Base-by-base conservation (phyloP, 352 stramenopile species). In the Pythium rishiriense region DNA sequence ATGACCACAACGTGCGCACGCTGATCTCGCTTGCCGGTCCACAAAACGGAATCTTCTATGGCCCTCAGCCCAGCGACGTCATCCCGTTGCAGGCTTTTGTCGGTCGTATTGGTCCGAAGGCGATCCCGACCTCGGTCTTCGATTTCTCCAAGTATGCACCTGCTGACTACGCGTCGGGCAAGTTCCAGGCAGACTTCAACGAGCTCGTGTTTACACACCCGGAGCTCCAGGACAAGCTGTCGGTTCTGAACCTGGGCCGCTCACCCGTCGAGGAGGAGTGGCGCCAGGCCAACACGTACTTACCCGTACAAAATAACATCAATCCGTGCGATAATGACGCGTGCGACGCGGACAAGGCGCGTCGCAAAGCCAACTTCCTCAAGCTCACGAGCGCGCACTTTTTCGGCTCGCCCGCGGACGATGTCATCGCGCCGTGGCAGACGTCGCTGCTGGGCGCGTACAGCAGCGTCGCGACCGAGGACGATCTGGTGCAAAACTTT, bases 41-140 rank as follows among this genome's bases (percentile, higher is more conserved):
- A 4, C 78, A 86, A 54, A 84, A 84, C 59, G 75, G 78, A n/a
- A 66, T 78, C 54, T 86, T 86, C 62, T 81, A 79, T 60, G 76
- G 75, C 12, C 75, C 73, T 1, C 75, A 85, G 51, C 19, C 41
- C 0, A 56, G 42, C 21, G 76, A 85, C 56, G 43, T 45, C 10
- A 41, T 76, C 19, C 74, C 74, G 47, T 55, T 73, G 11, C 54
- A 65, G 12, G 64, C 70, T 26, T 79, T 81, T 55, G 45, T 76
- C 12, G 70, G 75, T 33, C 56, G 59, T 4, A 58, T 79, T 6
- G 74, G 54, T n/a, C 25, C 54, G 26, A 42, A 61, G 54, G 41
- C 53, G 7, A 35, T 61, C 7, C 54, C 54, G 15, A 71, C 0
- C 14, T 52, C 70, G 24, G 45, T 69, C 42, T 72, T 85, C 49